A percentile compares a stretch with the other conserved stretches of the same genome.
Evolutionary conservation across 148 eudicot species (phyloP).

Genomic region (Vaccinium vitisidaea): DNA sequence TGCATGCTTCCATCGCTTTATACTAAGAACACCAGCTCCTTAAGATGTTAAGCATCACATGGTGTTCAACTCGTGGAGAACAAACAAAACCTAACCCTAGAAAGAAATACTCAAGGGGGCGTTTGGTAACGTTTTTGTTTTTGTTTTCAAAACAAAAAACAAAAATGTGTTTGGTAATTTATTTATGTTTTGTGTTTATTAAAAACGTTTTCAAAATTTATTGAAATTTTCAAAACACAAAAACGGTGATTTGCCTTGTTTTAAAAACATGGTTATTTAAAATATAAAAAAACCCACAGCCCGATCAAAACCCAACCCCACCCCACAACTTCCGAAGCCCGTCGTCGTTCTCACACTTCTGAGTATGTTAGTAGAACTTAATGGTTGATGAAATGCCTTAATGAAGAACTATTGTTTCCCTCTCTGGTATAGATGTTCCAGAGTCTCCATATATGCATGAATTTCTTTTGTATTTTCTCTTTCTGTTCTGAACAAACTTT

Average conservation of each 20-base stretch:
- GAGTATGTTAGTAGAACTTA: not conserved
- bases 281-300: too few species aligned
- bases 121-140: too few species aligned
- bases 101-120: not conserved
- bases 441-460: not conserved
- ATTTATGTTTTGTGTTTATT: too few species aligned
- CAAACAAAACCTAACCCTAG: slow-evolving; percentile 28
- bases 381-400: not conserved
- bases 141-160: too few species aligned
- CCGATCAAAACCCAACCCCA: too few species aligned
- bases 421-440: not conserved
- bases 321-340: too few species aligned
- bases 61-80: slow-evolving; percentile 19
- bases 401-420: not conserved
- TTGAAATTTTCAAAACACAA: too few species aligned
- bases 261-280: too few species aligned
- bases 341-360: too few species aligned
- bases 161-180: too few species aligned
- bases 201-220: too few species aligned
- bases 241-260: too few species aligned
- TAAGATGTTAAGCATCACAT: slow-evolving; percentile 9
- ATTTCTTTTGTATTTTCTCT: not conserved
- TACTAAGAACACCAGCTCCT: slow-evolving; percentile 23
- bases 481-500: not conserved
- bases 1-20: slow-evolving; percentile 8